A percentile compares a stretch with the other conserved stretches of the same genome.
Evolutionary conservation across 352 stramenopile genomes (phyloP).

Genomic region (Phytophthora melonis): DNA sequence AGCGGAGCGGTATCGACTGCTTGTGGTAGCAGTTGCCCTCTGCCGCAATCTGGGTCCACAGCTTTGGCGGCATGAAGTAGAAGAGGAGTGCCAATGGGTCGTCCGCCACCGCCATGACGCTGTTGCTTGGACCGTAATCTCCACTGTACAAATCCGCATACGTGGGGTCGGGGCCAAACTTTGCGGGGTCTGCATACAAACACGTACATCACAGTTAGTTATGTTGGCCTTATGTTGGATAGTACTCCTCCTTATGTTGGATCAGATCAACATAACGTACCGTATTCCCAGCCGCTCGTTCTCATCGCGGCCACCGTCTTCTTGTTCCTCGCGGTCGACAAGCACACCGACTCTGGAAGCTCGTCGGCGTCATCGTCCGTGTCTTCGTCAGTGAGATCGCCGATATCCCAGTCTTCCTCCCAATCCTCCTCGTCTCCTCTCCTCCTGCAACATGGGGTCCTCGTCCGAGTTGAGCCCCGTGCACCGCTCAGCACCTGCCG

Average conservation of each 20-base stretch:
- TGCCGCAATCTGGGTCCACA: constrained; percentile 1
- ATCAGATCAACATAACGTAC: constrained; percentile 6
- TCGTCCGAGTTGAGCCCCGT: constrained; percentile 9
- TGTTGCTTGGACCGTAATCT: neutral
- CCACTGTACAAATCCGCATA: constrained; percentile 8
- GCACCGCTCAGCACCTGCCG: neutral
- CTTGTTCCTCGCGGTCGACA: neutral
- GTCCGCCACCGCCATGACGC: neutral
- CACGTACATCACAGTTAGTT: neutral
- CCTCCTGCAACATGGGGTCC: neutral
- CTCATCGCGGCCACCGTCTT: neutral
- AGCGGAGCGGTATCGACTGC: neutral
- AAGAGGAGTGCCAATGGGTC: constrained; percentile 11
- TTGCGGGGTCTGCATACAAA: constrained; percentile 1
- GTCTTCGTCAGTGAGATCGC: constrained; percentile 7
- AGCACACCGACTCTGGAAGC: constrained; percentile 3
- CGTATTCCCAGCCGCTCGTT: constrained; percentile 1
- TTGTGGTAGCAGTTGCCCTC: constrained; percentile 6
- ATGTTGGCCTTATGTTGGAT: constrained; percentile 7
- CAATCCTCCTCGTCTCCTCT: neutral
- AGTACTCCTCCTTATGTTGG: constrained; percentile 2
- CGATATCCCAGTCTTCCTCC: neutral
- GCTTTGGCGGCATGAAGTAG: constrained; percentile 10
- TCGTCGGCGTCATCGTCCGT: neutral
- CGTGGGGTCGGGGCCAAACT: neutral